Conservation (phyloP, 2,329 filamentous ascomycete genomes). For the Alternaria dauci region DNA sequence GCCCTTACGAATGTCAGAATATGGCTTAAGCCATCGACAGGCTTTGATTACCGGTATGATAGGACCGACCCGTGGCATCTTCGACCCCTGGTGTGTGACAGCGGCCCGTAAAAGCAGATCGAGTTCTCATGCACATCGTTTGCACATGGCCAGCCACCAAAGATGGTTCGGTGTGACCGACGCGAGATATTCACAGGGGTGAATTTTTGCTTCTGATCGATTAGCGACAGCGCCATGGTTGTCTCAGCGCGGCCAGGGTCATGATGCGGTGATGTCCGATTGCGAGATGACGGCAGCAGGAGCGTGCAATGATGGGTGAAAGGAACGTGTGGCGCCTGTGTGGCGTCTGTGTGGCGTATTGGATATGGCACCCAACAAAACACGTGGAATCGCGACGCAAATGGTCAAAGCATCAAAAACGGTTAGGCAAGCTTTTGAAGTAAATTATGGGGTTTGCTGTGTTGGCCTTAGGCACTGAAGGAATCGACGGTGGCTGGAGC, state of each 20-base stretch:
- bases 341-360: background rate
- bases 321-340: background rate
- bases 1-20: background rate
- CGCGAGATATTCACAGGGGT: background rate
- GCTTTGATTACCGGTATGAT: background rate
- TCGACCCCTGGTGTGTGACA: slow-evolving; percentile 1
- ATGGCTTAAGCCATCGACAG: background rate
- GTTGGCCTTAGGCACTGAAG: background rate
- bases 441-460: slow-evolving; percentile 5
- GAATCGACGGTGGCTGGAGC: background rate
- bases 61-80: background rate
- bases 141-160: slow-evolving; percentile 1
- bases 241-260: background rate
- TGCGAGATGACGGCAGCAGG: background rate
- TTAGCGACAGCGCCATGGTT: background rate
- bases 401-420: slow-evolving; percentile 11
- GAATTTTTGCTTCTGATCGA: background rate
- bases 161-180: slow-evolving; percentile 1
- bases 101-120: slow-evolving; percentile 1
- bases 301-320: slow-evolving; percentile 1
- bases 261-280: background rate
- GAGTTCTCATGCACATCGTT: background rate
- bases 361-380: background rate
- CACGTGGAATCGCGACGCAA: slow-evolving; percentile 13
- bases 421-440: background rate